phyloP scores from a whole-genome alignment of 129 eudicot genomes.

The Pittosporum tobira region DNA sequence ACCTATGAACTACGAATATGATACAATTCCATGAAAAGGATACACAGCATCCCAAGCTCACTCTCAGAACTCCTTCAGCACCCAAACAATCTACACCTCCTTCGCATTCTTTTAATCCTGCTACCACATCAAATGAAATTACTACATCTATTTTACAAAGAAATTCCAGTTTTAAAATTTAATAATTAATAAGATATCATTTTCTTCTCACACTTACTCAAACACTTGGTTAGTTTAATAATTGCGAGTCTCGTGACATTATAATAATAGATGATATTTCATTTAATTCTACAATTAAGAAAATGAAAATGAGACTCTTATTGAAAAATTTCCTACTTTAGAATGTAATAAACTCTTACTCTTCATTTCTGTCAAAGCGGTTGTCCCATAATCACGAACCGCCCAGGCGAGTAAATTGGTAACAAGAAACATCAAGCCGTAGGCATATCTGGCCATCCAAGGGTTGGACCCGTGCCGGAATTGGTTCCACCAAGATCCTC shows the following conservation, averaged over 20 bases:
- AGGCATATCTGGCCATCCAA: conserved; percentile 94
- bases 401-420: conserved; percentile 80
- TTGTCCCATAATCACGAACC: conserved; percentile 65
- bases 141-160: too few relatives aligned
- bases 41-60: conserved; percentile 86
- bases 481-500: conserved; percentile 67
- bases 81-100: conserved; percentile 67
- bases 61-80: conserved; percentile 70
- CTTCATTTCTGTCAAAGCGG: conserved; percentile 38
- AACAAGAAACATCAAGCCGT: conserved; percentile 59
- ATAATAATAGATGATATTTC: too few relatives aligned
- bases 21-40: conserved; percentile 48
- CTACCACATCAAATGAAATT: conserved; percentile 5
- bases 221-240: too few relatives aligned
- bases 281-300: too few relatives aligned
- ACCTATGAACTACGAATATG: too few relatives aligned
- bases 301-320: too few relatives aligned
- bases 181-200: too few relatives aligned
- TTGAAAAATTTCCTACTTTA: too few relatives aligned
- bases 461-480: conserved; percentile 67
- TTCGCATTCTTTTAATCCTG: conserved; percentile 57
- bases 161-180: neutral
- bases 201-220: too few relatives aligned
- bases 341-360: conserved; percentile 37
- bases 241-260: too few relatives aligned